These are phyloP conservation scores for Vachellia pachyceras DNA, from an alignment of 306 rosid species.

Conservation along the genomic window DNA sequence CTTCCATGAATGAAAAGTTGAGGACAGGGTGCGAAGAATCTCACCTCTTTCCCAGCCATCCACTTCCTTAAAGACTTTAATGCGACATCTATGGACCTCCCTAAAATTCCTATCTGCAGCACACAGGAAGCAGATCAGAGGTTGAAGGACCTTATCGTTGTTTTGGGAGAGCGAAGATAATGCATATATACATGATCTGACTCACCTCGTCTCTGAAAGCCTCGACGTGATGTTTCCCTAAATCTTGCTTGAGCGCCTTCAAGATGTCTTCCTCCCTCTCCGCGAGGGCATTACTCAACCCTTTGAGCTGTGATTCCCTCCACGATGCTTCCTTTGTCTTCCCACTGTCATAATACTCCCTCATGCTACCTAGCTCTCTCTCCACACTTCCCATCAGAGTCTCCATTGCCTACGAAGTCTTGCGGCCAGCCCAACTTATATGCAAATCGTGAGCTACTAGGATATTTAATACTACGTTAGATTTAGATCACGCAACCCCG, in stretches of 20 bases:
- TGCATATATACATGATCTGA: background rate
- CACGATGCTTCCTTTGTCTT: conserved; percentile 69
- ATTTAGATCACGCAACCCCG: background rate
- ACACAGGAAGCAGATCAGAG: background rate
- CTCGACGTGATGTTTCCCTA: conserved; percentile 72
- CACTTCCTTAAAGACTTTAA: conserved; percentile 49
- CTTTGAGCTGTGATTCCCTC: conserved; percentile 73
- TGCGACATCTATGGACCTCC: conserved; percentile 58
- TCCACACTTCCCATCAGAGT: conserved; percentile 31
- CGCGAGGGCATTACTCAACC: conserved; percentile 42
- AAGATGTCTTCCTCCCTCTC: conserved; percentile 58
- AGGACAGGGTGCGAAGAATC: background rate
- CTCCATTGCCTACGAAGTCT: conserved; percentile 34
- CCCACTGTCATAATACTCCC: conserved; percentile 57
- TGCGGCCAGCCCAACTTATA: conserved; percentile 11
- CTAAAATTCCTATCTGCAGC: conserved; percentile 61
- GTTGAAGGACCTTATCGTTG: no score
- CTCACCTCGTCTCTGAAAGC: conserved; percentile 81
- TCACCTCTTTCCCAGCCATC: conserved; percentile 70
- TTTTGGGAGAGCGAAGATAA: no score
- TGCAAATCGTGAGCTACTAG: background rate
- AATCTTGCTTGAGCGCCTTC: conserved; percentile 61
- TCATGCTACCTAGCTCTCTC: conserved; percentile 46
- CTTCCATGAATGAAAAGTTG: background rate
- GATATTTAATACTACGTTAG: conserved; percentile 2